phyloP scores from a whole-genome alignment of 331 rosid genomes.

The Pyrus hybrid region DNA sequence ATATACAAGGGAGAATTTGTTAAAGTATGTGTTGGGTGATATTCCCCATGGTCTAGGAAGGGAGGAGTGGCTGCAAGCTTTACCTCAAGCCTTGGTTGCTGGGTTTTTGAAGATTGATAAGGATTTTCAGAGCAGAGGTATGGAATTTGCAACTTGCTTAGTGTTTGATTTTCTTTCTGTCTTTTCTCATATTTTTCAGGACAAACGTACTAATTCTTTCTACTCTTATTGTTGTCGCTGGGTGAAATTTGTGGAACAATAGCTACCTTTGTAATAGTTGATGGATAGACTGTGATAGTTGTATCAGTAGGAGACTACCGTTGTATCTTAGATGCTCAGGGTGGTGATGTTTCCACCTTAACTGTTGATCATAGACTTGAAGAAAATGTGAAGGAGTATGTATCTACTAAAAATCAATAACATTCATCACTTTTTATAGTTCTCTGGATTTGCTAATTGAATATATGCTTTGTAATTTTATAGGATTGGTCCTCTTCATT shows the following conservation, averaged over 20 bases:
- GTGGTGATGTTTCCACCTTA: constrained; percentile 67
- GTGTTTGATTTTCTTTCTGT: background rate
- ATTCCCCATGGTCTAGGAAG: constrained; percentile 75
- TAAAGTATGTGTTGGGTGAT: constrained; percentile 80
- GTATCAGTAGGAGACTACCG: constrained; percentile 98
- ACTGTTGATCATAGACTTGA: constrained; percentile 96
- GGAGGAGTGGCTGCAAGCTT: constrained; percentile 95
- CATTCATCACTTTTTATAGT: constrained; percentile 1
- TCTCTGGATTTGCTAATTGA: constrained; percentile 3
- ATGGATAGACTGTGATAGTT: constrained; percentile 96
- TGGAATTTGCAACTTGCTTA: constrained; percentile 7
- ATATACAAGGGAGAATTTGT: constrained; percentile 67
- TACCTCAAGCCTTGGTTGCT: constrained; percentile 93
- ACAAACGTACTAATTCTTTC: background rate
- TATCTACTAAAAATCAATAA: background rate
- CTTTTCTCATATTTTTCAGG: background rate
- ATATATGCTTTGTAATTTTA: constrained; percentile 16
- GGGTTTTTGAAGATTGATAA: constrained; percentile 97
- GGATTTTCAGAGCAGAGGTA: constrained; percentile 86
- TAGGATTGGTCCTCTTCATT: constrained; percentile 95
- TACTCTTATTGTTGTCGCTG: constrained; percentile 18
- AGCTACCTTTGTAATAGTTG: too few species aligned
- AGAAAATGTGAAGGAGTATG: constrained; percentile 88
- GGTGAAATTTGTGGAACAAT: constrained; percentile 99
- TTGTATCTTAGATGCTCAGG: constrained; percentile 84